A percentile compares a stretch with the other conserved stretches of the same genome.
Conservation (phyloP, 495 filamentous ascomycete species). For the Halenospora varia region DNA sequence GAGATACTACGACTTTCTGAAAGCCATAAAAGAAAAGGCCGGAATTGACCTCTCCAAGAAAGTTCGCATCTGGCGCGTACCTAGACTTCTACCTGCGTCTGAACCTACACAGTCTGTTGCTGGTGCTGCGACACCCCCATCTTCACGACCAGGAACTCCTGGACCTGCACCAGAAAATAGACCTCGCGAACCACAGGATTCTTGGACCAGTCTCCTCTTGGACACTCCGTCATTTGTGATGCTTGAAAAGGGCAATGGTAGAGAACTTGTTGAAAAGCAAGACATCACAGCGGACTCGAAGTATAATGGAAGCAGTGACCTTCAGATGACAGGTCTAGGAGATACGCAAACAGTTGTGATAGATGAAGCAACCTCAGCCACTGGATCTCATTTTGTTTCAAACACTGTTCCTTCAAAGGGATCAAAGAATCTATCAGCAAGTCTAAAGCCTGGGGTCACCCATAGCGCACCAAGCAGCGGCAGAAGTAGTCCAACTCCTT, state of each 20-base stretch:
- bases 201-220: slow-evolving; percentile 64
- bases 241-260: slow-evolving; percentile 61
- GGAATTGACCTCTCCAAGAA: slow-evolving; percentile 13
- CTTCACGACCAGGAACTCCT: slow-evolving; percentile 25
- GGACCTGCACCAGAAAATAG: slow-evolving; percentile 14
- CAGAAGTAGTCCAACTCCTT: slow-evolving; percentile 59
- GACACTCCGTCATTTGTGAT: slow-evolving; percentile 67
- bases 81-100: slow-evolving; percentile 41
- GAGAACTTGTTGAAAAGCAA: slow-evolving; percentile 61
- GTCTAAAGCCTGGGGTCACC: background rate
- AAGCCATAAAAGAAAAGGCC: slow-evolving; percentile 57
- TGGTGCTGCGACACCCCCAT: slow-evolving; percentile 20
- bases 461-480: slow-evolving; percentile 41
- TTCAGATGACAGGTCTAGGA: slow-evolving; percentile 60
- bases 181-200: slow-evolving; percentile 30
- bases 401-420: slow-evolving; percentile 36
- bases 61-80: slow-evolving; percentile 41
- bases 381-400: slow-evolving; percentile 64
- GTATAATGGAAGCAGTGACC: slow-evolving; percentile 66
- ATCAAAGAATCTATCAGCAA: slow-evolving; percentile 11
- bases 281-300: slow-evolving; percentile 74
- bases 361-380: slow-evolving; percentile 75
- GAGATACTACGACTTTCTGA: slow-evolving; percentile 68
- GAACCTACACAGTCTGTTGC: slow-evolving; percentile 21
- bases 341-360: slow-evolving; percentile 68